Evolutionary conservation across 2,329 filamentous ascomycete genomes (phyloP).

Genomic region (Xylariales sp.): DNA sequence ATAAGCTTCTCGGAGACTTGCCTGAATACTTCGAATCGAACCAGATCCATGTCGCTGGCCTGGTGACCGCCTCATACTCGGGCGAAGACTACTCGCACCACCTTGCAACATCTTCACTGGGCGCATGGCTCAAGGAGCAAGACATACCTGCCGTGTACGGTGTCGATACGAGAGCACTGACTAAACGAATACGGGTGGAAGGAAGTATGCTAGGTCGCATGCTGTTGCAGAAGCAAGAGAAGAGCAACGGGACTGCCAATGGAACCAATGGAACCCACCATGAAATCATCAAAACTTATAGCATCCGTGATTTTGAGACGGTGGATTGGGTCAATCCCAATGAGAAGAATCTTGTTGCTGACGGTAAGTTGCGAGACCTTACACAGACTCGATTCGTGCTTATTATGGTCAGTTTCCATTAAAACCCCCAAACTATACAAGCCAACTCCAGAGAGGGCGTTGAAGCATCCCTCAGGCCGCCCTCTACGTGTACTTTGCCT

Average conservation of each 20-base stretch:
- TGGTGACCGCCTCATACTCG: conserved; percentile 86
- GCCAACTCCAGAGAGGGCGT: conserved; percentile 63
- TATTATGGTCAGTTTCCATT: conserved; percentile 69
- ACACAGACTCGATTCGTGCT: conserved; percentile 28
- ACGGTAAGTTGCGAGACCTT: conserved; percentile 63
- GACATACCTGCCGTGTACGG: conserved; percentile 91
- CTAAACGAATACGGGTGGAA: conserved; percentile 88
- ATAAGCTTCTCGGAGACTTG: conserved; percentile 78
- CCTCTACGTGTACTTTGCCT: conserved; percentile 84
- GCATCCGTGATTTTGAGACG: conserved; percentile 55
- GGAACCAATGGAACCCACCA: conserved; percentile 34
- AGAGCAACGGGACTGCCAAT: conserved; percentile 38
- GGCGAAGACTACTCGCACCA: conserved; percentile 96
- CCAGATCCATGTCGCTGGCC: conserved; percentile 88
- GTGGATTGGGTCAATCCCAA: conserved; percentile 92
- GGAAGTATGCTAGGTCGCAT: conserved; percentile 95
- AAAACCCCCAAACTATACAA: conserved; percentile 81
- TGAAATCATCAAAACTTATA: conserved; percentile 42
- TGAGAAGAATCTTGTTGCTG: conserved; percentile 83
- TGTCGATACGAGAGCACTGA: conserved; percentile 88
- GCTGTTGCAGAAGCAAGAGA: conserved; percentile 61
- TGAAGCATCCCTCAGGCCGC: conserved; percentile 85
- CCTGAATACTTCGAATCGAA: conserved; percentile 91
- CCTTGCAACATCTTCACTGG: conserved; percentile 83
- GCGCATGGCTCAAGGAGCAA: conserved; percentile 94